Evolutionary conservation across 805 yeast species (phyloP), one percentile per base, ranked within the genome.

Genomic region (Zygoascus ofunaensis): DNA sequence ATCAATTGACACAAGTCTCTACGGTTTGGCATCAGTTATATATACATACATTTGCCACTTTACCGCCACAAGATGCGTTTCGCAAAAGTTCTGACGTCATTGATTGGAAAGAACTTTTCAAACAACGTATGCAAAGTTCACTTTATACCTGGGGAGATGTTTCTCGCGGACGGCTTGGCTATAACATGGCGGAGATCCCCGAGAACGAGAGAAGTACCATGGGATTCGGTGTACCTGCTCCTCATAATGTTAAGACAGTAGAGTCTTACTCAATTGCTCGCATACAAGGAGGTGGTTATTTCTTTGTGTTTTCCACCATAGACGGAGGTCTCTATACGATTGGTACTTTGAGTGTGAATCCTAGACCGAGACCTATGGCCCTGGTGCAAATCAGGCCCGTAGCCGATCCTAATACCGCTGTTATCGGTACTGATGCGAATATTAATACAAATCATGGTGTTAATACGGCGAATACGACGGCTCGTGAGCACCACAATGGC

Each of bases 61-160:
- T 8, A 23, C 41, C 41, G 3, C 30, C 23, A 24, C 7, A 5
- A 14, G n/a, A 18, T 19, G 39, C 18, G 23, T 4, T 21, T 3
- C 33, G n/a, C 14, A 21, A 26, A 4, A 14, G 3, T 4, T 24
- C 34, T 4, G 4, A 17, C 10, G 10, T 19, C 3, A 36, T 10
- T 20, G 24, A n/a, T 8, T 36, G 20, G 26, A 37, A 37, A 24
- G n/a, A 24, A 7, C 7, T 37, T 2, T 37, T 37, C 24, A 30
- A 26, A 5, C 12, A 23, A 7, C 14, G 41, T 4, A 14, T 23
- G 17, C 8, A 14, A 14, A 26, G 21, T 24, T 10, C 22, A 5
- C n/a, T 37, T 5, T 37, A 23, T n/a, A 37, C 41, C 12, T 37
- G 41, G 41, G 41, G 41, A 4, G 41, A 37, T 14, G 8, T 33